Percentiles rank a stretch among this genome's conserved stretches.
Evolutionary conservation across 2,329 filamentous ascomycete species (phyloP).

Genomic region (Cytospora leucostoma): DNA sequence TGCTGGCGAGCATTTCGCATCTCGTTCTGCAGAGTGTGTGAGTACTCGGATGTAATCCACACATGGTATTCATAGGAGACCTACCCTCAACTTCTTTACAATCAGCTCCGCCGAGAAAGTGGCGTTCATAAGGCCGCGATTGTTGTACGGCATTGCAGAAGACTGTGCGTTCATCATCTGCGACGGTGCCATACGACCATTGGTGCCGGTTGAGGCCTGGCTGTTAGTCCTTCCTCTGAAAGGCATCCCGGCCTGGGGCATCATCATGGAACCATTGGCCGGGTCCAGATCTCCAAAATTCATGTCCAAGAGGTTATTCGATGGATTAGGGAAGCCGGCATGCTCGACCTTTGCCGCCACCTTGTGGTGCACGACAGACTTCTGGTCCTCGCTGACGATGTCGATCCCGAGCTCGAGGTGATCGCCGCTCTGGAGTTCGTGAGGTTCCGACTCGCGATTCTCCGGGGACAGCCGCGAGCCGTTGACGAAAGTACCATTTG

Average conservation of each 20-base stretch:
- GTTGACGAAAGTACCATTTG: slow-evolving; percentile 98
- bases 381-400: slow-evolving; percentile 98
- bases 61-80: slow-evolving; percentile 36
- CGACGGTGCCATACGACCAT: slow-evolving; percentile 58
- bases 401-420: slow-evolving; percentile 95
- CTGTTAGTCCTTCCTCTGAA: slow-evolving; percentile 70
- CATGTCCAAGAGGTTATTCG: slow-evolving; percentile 79
- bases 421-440: slow-evolving; percentile 88
- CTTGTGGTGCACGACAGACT: slow-evolving; percentile 97
- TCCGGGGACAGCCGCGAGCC: slow-evolving; percentile 86
- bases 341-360: slow-evolving; percentile 96
- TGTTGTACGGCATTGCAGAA: slow-evolving; percentile 55
- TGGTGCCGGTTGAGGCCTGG: slow-evolving; percentile 63
- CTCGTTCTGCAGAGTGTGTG: slow-evolving; percentile 63
- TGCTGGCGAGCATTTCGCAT: slow-evolving; percentile 89
- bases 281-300: slow-evolving; percentile 92
- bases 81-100: slow-evolving; percentile 80
- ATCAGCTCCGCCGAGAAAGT: slow-evolving; percentile 81
- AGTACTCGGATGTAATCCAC: slow-evolving; percentile 32
- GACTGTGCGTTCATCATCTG: slow-evolving; percentile 51
- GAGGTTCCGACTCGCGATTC: slow-evolving; percentile 93
- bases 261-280: slow-evolving; percentile 71
- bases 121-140: slow-evolving; percentile 27
- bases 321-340: slow-evolving; percentile 76
- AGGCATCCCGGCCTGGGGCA: slow-evolving; percentile 67